Percentiles rank a stretch among this genome's conserved stretches.
Evolutionary conservation across 2,329 filamentous ascomycete genomes (phyloP).

Genomic region (Diplodia seriata): DNA sequence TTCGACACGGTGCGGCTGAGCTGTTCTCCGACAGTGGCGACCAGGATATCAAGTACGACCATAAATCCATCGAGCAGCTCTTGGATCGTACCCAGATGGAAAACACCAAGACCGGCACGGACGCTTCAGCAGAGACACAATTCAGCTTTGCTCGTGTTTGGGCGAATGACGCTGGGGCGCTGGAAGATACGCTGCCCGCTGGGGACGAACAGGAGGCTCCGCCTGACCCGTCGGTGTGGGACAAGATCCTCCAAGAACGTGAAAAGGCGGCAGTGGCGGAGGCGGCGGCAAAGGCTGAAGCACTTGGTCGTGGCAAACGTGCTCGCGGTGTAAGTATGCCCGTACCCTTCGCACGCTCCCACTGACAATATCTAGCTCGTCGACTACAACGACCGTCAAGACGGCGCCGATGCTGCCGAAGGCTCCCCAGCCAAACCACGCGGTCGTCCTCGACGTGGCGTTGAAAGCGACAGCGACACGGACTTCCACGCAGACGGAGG

Average conservation of each 20-base stretch:
- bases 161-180: constrained; percentile 77
- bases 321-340: constrained; percentile 62
- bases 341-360: constrained; percentile 18
- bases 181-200: constrained; percentile 68
- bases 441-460: constrained; percentile 41
- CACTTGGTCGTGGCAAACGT: constrained; percentile 85
- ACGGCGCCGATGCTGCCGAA: constrained; percentile 35
- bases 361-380: constrained; percentile 46
- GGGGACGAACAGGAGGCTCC: constrained; percentile 61
- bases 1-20: constrained; percentile 85
- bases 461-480: constrained; percentile 53
- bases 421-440: constrained; percentile 44
- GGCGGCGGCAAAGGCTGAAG: constrained; percentile 70
- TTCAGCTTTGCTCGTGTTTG: constrained; percentile 93
- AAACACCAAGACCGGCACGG: constrained; percentile 68
- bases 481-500: constrained; percentile 55
- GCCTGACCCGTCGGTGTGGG: constrained; percentile 79
- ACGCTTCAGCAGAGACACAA: constrained; percentile 74
- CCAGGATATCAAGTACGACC: constrained; percentile 80
- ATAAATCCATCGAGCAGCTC: constrained; percentile 81
- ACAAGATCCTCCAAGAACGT: constrained; percentile 83
- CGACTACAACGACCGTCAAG: constrained; percentile 54
- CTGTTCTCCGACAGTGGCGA: constrained; percentile 78
- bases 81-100: constrained; percentile 87
- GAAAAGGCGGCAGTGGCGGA: constrained; percentile 79